Base-by-base conservation (phyloP, 2,329 filamentous ascomycete species). In the Botrytis aclada region DNA sequence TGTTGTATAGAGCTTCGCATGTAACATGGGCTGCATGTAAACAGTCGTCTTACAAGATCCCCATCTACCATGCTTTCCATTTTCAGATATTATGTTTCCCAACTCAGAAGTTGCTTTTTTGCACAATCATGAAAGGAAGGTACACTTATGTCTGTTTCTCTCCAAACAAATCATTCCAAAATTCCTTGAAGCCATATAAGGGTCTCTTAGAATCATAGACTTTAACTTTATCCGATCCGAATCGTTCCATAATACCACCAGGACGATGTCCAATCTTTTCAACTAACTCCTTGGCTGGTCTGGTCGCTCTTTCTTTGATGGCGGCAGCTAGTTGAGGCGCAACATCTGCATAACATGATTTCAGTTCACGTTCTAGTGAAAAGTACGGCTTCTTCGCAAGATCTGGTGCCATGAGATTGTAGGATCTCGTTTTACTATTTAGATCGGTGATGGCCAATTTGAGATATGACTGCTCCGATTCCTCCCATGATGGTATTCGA, bases 301-400 rank as follows among this genome's bases (percentile, higher is more conserved):
- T 79, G 0, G 83, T 80, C 5, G 93, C 93, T 32, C 94, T 86
- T 41, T 92, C 87, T 73, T 87, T 86, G 74, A 98, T 96, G 75
- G 90, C 90, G 2, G 87, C 85, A 0, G 94, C 88, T 6, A 98
- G 82, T 64, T 87, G 84, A 0, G 94, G 94, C 10, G 95, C 95
- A 1, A 97, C 91, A 74, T 97, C 95, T 0, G 94, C 92, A 80
- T 90, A 98, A 81, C 95, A 98, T 4, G 88, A 86, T 43, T 86
- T 87, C 25, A 98, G 86, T 82, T 99, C 96, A 66, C 95, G 89
- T 62, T 94, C 89, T 12, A 98, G 88, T 3, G 87, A 90, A 80
- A 94, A 94, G 82, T 98, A 98, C 0, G 95, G 93, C 82, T 97
- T 97, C 83, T 96, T 97, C 3, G 95, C 95, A 2, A 97, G 86